Base-by-base conservation (phyloP, 1,284 basidiomycete species). In the Microbotryum lychnidis-dioicae region DNA sequence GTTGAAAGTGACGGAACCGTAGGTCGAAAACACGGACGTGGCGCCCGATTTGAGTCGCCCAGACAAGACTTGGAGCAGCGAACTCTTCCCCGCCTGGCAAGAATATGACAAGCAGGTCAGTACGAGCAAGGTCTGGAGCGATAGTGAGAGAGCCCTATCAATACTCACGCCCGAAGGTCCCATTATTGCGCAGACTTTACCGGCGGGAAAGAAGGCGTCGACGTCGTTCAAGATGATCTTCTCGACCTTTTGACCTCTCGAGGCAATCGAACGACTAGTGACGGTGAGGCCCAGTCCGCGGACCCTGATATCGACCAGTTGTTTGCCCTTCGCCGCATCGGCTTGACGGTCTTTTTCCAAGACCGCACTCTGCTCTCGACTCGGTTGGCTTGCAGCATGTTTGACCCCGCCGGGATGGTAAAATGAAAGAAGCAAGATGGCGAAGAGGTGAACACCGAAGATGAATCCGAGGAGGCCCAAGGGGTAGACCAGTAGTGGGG, bases 171-270 rank as follows among this genome's bases (percentile, higher is more conserved):
- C 67, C 4, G 56, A 58, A 8, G 67, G 67, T 1, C 67, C 73
- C 67, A 80, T 73, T 64, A 82, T 79, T 4, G 78, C 78, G 18
- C 76, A 77, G 6, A 81, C 74, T 63, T 80, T 69, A 18, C 79
- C 79, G 25, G 77, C 72, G 50, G 76, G 78, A 63, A 81, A 81
- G 21, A 47, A n/a, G 0, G 76, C 73, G 4, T 73, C 75, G 7
- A 80, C 72, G 33, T 77, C 75, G 42, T 76, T 71, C 31, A 81
- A 70, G 50, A 81, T 80, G 4, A 67, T 67, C 62, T 78, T 78
- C 23, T 58, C 49, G 7, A 16, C 16, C 9, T 25, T 27, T 14
- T 48, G 6, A 6, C 56, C 55, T 14, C 45, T 31, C 10, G n/a
- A 23, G 7, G 37, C 14, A 2, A 62, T n/a, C 1, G 21, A 31